Evolutionary conservation across 2,329 filamentous ascomycete species (phyloP), one percentile per base, ranked within the genome.

Genomic region (Hypoxylon sp.): DNA sequence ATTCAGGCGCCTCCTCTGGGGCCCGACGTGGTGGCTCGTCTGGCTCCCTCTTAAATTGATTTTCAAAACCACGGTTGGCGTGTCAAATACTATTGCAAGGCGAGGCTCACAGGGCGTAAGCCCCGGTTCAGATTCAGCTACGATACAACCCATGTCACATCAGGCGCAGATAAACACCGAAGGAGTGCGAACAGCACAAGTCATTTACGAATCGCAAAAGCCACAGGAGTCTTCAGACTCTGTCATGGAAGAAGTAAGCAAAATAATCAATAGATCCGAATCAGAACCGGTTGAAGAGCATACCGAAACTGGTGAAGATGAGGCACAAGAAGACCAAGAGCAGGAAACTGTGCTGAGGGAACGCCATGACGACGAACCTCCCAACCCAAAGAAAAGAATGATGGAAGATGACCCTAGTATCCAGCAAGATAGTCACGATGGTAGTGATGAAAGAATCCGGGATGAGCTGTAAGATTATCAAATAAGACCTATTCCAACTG

Each of bases 21-120:
- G 96, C 0, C 96, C 96, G 1, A 80, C 93, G 63, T 97, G 93
- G 91, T 96, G 94, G 92, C 84, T 98, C 22, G 80, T 98, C 24
- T 95, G 92, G 88, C 83, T 96, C 63, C 95, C 95, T 1, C 74
- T 95, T n/a, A 90, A 90, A 74, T 78, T 92, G 19, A 70, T 91
- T 10, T 91, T 91, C 75, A 89, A 87, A 29, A 78, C 88, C 58
- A 79, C 87, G 13, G 83, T 90, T 65, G 84, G 85, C 14, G 81
- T 90, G 2, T 80, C 91, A 22, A 84, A 84, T 33, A 84, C 81
- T 1, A 80, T 90, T 13, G 84, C 87, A 57, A 67, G 79, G 22
- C 74, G 77, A 1, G 74, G 78, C 17, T 73, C 74, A 73, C 74
- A 75, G 53, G 73, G 14, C 5, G 50, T 74, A 11, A 74, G 72